These are phyloP conservation scores for Sarcomyxa edulis DNA, from an alignment of 768 basidiomycete species.

Conservation along the genomic window DNA sequence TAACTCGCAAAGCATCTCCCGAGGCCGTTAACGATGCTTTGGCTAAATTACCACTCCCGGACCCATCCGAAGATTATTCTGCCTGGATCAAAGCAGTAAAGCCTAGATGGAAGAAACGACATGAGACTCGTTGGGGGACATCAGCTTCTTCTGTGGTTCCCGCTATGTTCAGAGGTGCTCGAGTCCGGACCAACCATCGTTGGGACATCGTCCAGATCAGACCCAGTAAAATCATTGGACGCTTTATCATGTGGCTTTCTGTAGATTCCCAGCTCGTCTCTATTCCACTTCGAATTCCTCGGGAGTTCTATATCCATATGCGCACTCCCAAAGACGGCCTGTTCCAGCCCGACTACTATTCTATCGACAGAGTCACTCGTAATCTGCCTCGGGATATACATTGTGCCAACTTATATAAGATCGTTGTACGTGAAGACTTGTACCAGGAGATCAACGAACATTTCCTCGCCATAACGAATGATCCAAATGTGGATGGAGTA, in stretches of 20 bases:
- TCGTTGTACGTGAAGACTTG: slow-evolving; percentile 76
- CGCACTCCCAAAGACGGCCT: slow-evolving; percentile 55
- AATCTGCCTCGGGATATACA: slow-evolving; percentile 77
- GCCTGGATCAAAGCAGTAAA: slow-evolving; percentile 77
- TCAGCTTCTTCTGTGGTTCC: slow-evolving; percentile 45
- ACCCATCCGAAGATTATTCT: slow-evolving; percentile 61
- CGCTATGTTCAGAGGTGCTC: slow-evolving; percentile 66
- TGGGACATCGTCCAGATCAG: slow-evolving; percentile 96
- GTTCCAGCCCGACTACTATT: slow-evolving; percentile 68
- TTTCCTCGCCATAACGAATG: slow-evolving; percentile 88
- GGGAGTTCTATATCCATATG: slow-evolving; percentile 92
- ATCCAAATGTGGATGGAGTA: slow-evolving; percentile 91
- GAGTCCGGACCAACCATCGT: slow-evolving; percentile 53
- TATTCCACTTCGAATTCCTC: slow-evolving; percentile 78
- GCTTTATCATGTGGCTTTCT: slow-evolving; percentile 85
- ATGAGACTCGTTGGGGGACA: slow-evolving; percentile 40
- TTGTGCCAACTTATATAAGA: slow-evolving; percentile 75
- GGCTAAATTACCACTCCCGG: slow-evolving; percentile 43
- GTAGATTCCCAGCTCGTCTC: slow-evolving; percentile 76
- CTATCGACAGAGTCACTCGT: slow-evolving; percentile 65
- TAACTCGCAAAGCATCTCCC: slow-evolving; percentile 32
- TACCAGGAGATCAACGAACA: slow-evolving; percentile 85
- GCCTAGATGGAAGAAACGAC: slow-evolving; percentile 67
- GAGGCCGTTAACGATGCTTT: slow-evolving; percentile 32
- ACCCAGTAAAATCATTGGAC: slow-evolving; percentile 67